Conservation (phyloP, 495 filamentous ascomycete species). For the Amorphotheca resinae region DNA sequence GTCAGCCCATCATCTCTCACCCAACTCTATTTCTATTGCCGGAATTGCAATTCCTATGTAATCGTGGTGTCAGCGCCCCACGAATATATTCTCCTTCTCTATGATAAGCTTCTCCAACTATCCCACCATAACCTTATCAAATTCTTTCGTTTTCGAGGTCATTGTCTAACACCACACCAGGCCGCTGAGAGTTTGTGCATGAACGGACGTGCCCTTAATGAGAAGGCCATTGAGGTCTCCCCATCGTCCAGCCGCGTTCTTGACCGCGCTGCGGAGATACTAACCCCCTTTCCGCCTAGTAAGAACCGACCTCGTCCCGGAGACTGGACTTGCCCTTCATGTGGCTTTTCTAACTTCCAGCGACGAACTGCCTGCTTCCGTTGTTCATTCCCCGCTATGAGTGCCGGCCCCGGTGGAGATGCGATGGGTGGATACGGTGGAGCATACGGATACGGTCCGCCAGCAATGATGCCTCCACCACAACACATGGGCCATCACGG, state of each 20-base stretch:
- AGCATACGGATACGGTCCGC: slow-evolving; percentile 56
- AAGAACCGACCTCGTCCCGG: slow-evolving; percentile 96
- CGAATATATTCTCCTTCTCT: slow-evolving; percentile 18
- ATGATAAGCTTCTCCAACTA: slow-evolving; percentile 16
- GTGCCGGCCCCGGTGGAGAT: slow-evolving; percentile 58
- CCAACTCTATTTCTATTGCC: slow-evolving; percentile 17
- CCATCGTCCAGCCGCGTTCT: slow-evolving; percentile 91
- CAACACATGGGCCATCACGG: slow-evolving; percentile 71
- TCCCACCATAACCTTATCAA: slow-evolving; percentile 6
- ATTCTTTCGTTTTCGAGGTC: slow-evolving; percentile 17
- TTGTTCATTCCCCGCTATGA: slow-evolving; percentile 91
- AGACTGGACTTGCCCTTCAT: slow-evolving; percentile 98
- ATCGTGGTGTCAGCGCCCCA: slow-evolving; percentile 15
- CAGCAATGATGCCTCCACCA: slow-evolving; percentile 45
- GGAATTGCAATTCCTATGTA: slow-evolving; percentile 12
- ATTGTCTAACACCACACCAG: slow-evolving; percentile 37
- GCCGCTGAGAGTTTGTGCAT: slow-evolving; percentile 95
- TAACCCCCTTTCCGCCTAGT: slow-evolving; percentile 93
- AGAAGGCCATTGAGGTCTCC: slow-evolving; percentile 97
- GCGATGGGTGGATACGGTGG: slow-evolving; percentile 65
- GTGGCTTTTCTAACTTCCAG: slow-evolving; percentile 88
- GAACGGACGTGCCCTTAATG: slow-evolving; percentile 95
- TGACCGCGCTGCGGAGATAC: slow-evolving; percentile 85
- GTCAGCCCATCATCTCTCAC: slow-evolving; percentile 39
- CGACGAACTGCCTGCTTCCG: slow-evolving; percentile 97